These are phyloP conservation scores for Camellia oleifera DNA, from an alignment of 179 eudicot species.

Conservation along the genomic window DNA sequence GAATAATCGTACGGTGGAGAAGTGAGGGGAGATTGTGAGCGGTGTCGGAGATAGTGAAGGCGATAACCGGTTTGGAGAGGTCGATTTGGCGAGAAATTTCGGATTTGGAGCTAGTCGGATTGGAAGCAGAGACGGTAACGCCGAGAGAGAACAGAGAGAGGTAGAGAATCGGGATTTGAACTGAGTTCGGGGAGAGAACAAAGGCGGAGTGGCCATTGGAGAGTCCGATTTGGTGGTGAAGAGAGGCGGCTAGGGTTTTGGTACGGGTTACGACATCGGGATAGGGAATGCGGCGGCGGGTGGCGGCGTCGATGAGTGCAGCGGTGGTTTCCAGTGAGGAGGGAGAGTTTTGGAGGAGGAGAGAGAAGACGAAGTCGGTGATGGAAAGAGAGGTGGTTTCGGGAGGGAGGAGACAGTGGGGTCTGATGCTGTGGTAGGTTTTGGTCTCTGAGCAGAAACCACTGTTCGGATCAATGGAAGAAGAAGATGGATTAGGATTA, in stretches of 20 bases:
- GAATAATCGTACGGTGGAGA: conserved; percentile 15
- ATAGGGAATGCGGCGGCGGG: conserved; percentile 35
- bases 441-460: conserved; percentile 40
- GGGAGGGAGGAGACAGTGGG: conserved; percentile 29
- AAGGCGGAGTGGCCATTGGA: conserved; percentile 35
- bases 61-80: conserved; percentile 39
- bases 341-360: conserved; percentile 9
- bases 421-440: conserved; percentile 35
- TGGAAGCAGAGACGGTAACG: conserved; percentile 55
- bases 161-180: conserved; percentile 54
- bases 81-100: conserved; percentile 40
- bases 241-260: conserved; percentile 31
- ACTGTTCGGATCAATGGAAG: conserved; percentile 21
- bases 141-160: conserved; percentile 53
- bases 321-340: not conserved
- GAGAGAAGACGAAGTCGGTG: conserved; percentile 35
- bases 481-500: not conserved
- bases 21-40: conserved; percentile 20
- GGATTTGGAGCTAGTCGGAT: conserved; percentile 37
- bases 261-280: conserved; percentile 31
- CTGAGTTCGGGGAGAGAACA: conserved; percentile 45
- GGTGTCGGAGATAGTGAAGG: conserved; percentile 40
- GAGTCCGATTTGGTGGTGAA: conserved; percentile 20
- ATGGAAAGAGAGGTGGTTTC: conserved; percentile 27
- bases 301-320: conserved; percentile 43